Conservation (phyloP, 805 yeast species). For the Ogataea corticis region DNA sequence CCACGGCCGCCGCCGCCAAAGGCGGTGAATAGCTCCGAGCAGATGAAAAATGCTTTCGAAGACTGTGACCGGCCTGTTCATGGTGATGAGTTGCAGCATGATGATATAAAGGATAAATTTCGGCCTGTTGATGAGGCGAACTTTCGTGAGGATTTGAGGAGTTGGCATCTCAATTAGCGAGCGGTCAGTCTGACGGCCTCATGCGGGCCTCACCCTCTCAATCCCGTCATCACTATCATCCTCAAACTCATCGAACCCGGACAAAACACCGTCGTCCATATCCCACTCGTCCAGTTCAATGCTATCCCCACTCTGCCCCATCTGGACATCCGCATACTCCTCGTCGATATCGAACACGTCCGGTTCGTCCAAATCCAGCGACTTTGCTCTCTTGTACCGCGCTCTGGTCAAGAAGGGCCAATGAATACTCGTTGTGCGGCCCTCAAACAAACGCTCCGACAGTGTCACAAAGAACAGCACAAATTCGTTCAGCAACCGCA, state of each 20-base stretch:
- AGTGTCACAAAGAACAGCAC: constrained; percentile 16
- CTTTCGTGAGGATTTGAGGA: constrained; percentile 38
- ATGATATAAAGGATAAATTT: constrained; percentile 7
- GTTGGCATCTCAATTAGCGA: constrained; percentile 38
- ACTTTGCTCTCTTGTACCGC: constrained; percentile 28
- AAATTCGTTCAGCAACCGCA: constrained; percentile 22
- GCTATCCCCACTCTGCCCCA: constrained; percentile 5
- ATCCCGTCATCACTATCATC: constrained; percentile 35
- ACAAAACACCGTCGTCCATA: constrained; percentile 19
- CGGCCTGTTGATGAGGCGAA: constrained; percentile 33
- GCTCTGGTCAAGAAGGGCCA: constrained; percentile 24
- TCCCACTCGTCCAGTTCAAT: constrained; percentile 11
- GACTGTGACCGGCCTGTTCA: background rate
- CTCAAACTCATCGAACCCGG: constrained; percentile 27
- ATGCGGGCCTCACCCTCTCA: constrained; percentile 22
- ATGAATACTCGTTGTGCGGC: constrained; percentile 16
- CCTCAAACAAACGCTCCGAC: constrained; percentile 4
- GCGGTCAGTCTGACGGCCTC: too few relatives aligned
- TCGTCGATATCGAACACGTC: constrained; percentile 16
- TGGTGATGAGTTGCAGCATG: background rate
- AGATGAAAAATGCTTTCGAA: background rate
- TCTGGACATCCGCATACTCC: constrained; percentile 5
- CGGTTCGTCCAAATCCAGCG: constrained; percentile 21
- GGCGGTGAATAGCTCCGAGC: too few relatives aligned
- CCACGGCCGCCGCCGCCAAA: too few relatives aligned